Base-by-base conservation (phyloP, 148 eudicot genomes). In the Selenicereus undatus region DNA sequence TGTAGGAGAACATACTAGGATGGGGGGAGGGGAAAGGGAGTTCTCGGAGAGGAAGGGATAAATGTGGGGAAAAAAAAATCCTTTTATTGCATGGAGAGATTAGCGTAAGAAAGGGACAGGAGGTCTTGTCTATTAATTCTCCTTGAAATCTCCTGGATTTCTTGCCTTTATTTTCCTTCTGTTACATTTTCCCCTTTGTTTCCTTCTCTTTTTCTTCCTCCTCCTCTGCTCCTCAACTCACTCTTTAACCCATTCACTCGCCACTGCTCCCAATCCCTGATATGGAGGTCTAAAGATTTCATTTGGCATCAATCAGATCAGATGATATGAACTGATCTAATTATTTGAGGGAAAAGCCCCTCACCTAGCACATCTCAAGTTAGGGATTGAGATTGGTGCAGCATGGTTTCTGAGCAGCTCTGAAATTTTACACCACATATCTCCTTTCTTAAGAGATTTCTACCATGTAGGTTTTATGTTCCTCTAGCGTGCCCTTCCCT, bases 241-340 rank as follows among this genome's bases (percentile, higher is more conserved):
- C 71, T 58, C 4, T 22, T 22, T 77, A 18, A 12, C 22, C 10
- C 21, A 18, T n/a, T 56, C 68, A 35, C 18, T 42, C 8, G 9
- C n/a, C n/a, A 62, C 35, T 52, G 30, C 79, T 64, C 54, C 16
- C 35, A 26, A 62, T 74, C 48, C n/a, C 51, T 72, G 43, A 26
- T 45, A 83, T 74, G 32, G 58, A 74, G 79, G 45, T 13, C 39
- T 65, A 36, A 72, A n/a, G 72, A 29, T 29, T 69, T 70, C 52
- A 30, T 50, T n/a, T 32, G 36, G 78, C 69, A 8, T 80, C 62
- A 16, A 76, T 80, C 69, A 48, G 78, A 80, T 84, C 58, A 45
- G 78, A 80, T 22, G 21, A 70, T 62, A 79, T 77, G 50, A 66
- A 51, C 24, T 20, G 27, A 73, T 29, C 60, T 62, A 26, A 50